Evolutionary conservation across 2,329 filamentous ascomycete genomes (phyloP).

Genomic region (Penicillium sp.): DNA sequence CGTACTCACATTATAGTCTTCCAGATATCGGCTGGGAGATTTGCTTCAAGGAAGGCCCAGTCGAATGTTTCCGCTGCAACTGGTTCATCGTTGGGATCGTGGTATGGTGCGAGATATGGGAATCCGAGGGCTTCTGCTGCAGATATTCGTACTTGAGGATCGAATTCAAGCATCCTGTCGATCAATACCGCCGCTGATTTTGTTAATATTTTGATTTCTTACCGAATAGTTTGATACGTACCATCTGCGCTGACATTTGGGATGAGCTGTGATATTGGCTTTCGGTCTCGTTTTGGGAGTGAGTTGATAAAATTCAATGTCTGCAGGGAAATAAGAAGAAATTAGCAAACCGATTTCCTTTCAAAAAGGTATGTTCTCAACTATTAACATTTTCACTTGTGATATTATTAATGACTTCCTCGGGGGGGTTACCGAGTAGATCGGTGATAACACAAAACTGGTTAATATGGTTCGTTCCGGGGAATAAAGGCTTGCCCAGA

Average conservation of each 20-base stretch:
- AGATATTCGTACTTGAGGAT: conserved; percentile 87
- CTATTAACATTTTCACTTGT: conserved; percentile 81
- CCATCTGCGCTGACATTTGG: conserved; percentile 84
- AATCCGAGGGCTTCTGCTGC: conserved; percentile 81
- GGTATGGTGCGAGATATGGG: conserved; percentile 92
- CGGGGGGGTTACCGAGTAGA: conserved; percentile 87
- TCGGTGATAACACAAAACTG: conserved; percentile 99
- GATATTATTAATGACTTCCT: conserved; percentile 97
- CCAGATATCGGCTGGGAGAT: conserved; percentile 95
- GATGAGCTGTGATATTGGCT: conserved; percentile 83
- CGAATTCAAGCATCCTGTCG: conserved; percentile 95
- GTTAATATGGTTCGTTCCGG: conserved; percentile 98
- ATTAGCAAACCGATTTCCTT: not conserved
- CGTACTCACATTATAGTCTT: conserved; percentile 95
- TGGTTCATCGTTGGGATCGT: conserved; percentile 94
- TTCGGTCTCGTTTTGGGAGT: conserved; percentile 85
- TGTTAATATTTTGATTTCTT: not conserved
- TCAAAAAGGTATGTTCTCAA: no score
- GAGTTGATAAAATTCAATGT: conserved; percentile 96
- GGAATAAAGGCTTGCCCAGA: conserved; percentile 94
- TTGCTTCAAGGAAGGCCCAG: conserved; percentile 98
- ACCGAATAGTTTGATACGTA: conserved; percentile 45
- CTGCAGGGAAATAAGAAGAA: conserved; percentile 46
- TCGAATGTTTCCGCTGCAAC: conserved; percentile 95
- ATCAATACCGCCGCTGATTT: conserved; percentile 78